phyloP scores from a whole-genome alignment of 805 yeast genomes.

The Saccharomyces eubayanus region DNA sequence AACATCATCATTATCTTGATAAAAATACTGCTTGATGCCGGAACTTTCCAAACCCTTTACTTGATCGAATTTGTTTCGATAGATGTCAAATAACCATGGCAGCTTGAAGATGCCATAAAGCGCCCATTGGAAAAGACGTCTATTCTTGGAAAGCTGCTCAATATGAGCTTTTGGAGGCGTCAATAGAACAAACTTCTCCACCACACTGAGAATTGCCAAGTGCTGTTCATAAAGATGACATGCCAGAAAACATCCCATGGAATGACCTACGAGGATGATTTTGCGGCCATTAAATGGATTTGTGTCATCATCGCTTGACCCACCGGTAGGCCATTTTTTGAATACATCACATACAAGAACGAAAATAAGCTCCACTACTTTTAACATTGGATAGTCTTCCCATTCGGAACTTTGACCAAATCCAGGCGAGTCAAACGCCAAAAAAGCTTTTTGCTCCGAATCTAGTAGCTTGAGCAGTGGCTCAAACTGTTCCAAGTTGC shows the following conservation, averaged over 20 bases:
- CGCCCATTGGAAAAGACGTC: conserved; percentile 8
- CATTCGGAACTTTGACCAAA: conserved; percentile 49
- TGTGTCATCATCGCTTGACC: conserved; percentile 4
- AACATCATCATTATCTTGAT: conserved; percentile 9
- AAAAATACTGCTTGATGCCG: conserved; percentile 24
- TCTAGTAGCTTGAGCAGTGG: conserved; percentile 52
- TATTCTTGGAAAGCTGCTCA: conserved; percentile 11
- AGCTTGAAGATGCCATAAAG: conserved; percentile 10
- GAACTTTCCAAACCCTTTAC: conserved; percentile 25
- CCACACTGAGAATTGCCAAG: conserved; percentile 7
- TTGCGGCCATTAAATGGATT: conserved; percentile 6
- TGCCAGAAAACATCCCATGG: conserved; percentile 59
- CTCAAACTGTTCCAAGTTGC: conserved; percentile 80
- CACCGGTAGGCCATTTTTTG: background rate
- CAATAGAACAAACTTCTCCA: conserved; percentile 33
- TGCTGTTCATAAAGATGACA: conserved; percentile 36
- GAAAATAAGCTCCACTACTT: conserved; percentile 4
- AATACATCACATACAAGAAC: background rate
- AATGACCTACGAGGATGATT: conserved; percentile 44
- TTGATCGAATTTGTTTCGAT: conserved; percentile 26
- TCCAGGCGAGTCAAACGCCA: conserved; percentile 81
- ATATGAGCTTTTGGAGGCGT: conserved; percentile 39
- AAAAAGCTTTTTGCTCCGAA: conserved; percentile 51
- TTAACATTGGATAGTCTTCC: conserved; percentile 15
- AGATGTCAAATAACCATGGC: conserved; percentile 24